These are phyloP conservation scores for Penicillium rolfsii DNA, from an alignment of 2,329 filamentous ascomycete genomes.

Conservation along the genomic window DNA sequence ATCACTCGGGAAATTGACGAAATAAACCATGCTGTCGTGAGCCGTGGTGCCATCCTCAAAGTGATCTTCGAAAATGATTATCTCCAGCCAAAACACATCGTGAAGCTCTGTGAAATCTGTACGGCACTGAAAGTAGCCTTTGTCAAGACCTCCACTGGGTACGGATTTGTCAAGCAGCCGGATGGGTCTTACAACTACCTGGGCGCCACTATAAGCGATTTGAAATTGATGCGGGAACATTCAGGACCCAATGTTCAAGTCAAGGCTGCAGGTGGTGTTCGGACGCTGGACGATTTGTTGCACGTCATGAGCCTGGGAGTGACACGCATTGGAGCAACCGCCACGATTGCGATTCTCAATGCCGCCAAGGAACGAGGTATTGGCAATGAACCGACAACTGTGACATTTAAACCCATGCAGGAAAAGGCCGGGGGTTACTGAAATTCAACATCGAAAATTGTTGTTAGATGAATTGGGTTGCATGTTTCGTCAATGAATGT, in stretches of 20 bases:
- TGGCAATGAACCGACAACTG: constrained; percentile 34
- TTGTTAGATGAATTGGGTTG: too few species aligned
- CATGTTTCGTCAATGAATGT: too few species aligned
- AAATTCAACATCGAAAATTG: too few species aligned
- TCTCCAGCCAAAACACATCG: constrained; percentile 55
- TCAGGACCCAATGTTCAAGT: constrained; percentile 53
- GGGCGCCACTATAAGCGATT: constrained; percentile 56
- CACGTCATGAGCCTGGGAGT: constrained; percentile 59
- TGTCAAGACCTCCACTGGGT: constrained; percentile 65
- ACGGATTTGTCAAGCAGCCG: constrained; percentile 61
- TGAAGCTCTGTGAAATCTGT: constrained; percentile 60
- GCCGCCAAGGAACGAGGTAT: constrained; percentile 59
- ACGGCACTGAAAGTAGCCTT: constrained; percentile 57
- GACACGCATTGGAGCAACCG: constrained; percentile 60
- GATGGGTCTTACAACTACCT: constrained; percentile 58
- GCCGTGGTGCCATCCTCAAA: constrained; percentile 56
- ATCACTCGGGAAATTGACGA: constrained; percentile 56
- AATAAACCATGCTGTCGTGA: constrained; percentile 55
- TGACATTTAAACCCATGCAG: constrained; percentile 30
- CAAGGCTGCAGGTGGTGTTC: constrained; percentile 62
- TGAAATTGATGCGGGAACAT: constrained; percentile 59
- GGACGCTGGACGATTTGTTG: constrained; percentile 61
- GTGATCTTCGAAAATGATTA: constrained; percentile 68
- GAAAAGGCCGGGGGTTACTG: constrained; percentile 14
- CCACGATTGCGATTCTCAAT: constrained; percentile 58